Conservation (phyloP, 306 rosid genomes). For the Vicia villosa region DNA sequence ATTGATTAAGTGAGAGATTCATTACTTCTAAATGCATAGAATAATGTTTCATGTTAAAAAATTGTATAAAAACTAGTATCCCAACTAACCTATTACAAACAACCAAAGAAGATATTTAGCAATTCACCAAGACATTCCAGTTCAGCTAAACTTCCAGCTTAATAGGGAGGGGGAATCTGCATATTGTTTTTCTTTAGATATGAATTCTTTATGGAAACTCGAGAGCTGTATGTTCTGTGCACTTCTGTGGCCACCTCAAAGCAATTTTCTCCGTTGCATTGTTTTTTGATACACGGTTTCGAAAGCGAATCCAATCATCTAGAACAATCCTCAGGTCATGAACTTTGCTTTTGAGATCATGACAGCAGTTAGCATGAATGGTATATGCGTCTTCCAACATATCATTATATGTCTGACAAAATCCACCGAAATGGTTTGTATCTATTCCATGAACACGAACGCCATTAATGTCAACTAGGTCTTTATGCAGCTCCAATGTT, state of each 20-base stretch:
- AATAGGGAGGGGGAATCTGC: neutral
- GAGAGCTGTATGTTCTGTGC: conserved; percentile 11
- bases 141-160: neutral
- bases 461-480: neutral
- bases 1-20: conserved; percentile 6
- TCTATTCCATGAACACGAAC: conserved; percentile 27
- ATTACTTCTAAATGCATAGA: neutral
- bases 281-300: conserved; percentile 15
- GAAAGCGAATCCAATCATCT: conserved; percentile 53
- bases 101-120: conserved; percentile 3
- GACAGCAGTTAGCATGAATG: conserved; percentile 60
- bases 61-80: neutral
- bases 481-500: conserved; percentile 5
- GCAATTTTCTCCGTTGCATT: conserved; percentile 24
- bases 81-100: too few species aligned
- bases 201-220: neutral
- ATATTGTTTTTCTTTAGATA: neutral
- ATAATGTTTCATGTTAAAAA: neutral
- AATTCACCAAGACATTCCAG: neutral
- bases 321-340: conserved; percentile 60
- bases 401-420: conserved; percentile 44
- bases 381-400: conserved; percentile 37
- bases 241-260: conserved; percentile 50
- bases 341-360: conserved; percentile 49
- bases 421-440: conserved; percentile 45